These are phyloP conservation scores for Prosopis cineraria DNA, from an alignment of 306 rosid species.

Conservation along the genomic window DNA sequence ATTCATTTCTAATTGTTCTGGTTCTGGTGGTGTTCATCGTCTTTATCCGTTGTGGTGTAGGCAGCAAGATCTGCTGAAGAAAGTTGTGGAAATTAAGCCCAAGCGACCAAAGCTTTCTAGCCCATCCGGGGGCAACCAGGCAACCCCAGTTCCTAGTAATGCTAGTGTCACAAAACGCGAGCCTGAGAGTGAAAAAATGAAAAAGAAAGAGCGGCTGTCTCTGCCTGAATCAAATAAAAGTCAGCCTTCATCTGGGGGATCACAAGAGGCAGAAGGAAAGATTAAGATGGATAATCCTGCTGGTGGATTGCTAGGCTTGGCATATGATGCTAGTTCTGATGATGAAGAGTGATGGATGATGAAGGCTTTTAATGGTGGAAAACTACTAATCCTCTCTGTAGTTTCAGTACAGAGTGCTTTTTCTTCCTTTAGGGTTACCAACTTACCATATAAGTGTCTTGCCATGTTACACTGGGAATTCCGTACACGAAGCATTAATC, in stretches of 20 bases:
- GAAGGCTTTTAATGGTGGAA: conserved; percentile 10
- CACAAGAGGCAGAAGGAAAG: conserved; percentile 41
- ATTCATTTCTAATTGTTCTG: neutral
- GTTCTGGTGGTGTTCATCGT: neutral
- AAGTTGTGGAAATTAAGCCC: conserved; percentile 89
- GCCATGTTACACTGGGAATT: conserved; percentile 23
- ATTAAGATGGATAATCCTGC: conserved; percentile 47
- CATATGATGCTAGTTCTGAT: conserved; percentile 86
- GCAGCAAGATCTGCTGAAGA: conserved; percentile 88
- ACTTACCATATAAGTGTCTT: conserved; percentile 7
- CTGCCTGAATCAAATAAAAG: conserved; percentile 30
- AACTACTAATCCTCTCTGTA: conserved; percentile 28
- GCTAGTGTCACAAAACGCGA: conserved; percentile 29
- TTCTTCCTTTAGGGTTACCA: conserved; percentile 9
- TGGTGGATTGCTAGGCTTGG: conserved; percentile 75
- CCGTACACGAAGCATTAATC: conserved; percentile 30
- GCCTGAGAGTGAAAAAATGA: conserved; percentile 32
- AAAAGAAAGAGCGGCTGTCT: conserved; percentile 41
- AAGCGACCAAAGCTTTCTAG: conserved; percentile 68
- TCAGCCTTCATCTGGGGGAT: conserved; percentile 14
- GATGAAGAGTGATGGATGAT: conserved; percentile 64
- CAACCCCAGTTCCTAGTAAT: conserved; percentile 26
- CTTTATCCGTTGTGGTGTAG: conserved; percentile 43
- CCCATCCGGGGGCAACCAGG: conserved; percentile 37
- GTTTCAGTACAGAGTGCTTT: conserved; percentile 43